phyloP scores from a whole-genome alignment of 192 early-diverging fungal species.

The Pilobolus umbonatus region DNA sequence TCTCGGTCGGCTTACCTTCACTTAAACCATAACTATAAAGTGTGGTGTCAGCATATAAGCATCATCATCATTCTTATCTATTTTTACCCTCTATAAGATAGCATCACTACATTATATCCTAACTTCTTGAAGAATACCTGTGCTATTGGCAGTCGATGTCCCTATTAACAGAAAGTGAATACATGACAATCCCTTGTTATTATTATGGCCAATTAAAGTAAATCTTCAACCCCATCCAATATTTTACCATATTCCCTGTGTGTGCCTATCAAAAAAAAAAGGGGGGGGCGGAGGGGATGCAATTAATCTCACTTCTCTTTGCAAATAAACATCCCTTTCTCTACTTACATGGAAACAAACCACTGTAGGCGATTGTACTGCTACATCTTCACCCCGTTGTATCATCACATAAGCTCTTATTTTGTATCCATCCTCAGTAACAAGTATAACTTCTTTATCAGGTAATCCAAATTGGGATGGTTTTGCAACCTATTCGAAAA shows the following conservation, averaged over 20 bases:
- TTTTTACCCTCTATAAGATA: conserved; percentile 89
- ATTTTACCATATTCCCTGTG: conserved; percentile 87
- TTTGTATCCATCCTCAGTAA: conserved; percentile 74
- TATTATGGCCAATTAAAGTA: too few relatives aligned
- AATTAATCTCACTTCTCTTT: background rate
- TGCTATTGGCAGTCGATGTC: conserved; percentile 92
- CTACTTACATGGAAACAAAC: conserved; percentile 64
- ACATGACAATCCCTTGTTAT: too few relatives aligned
- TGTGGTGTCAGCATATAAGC: background rate
- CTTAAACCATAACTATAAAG: conserved; percentile 22
- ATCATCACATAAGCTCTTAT: conserved; percentile 77
- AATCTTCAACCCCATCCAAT: background rate
- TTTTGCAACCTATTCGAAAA: conserved; percentile 47
- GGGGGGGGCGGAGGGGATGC: background rate
- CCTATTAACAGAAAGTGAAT: too few relatives aligned
- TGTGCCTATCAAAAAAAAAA: conserved; percentile 33
- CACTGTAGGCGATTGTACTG: conserved; percentile 62
- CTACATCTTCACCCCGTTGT: conserved; percentile 49
- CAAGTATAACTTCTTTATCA: conserved; percentile 60
- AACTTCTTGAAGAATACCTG: conserved; percentile 61
- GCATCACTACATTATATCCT: conserved; percentile 90
- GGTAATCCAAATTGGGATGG: conserved; percentile 68
- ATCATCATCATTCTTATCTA: background rate
- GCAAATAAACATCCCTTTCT: too few relatives aligned
- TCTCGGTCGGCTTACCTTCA: conserved; percentile 70